Conservation (phyloP, 1,139 yeast genomes). For the Yamadazyma conglobata region DNA sequence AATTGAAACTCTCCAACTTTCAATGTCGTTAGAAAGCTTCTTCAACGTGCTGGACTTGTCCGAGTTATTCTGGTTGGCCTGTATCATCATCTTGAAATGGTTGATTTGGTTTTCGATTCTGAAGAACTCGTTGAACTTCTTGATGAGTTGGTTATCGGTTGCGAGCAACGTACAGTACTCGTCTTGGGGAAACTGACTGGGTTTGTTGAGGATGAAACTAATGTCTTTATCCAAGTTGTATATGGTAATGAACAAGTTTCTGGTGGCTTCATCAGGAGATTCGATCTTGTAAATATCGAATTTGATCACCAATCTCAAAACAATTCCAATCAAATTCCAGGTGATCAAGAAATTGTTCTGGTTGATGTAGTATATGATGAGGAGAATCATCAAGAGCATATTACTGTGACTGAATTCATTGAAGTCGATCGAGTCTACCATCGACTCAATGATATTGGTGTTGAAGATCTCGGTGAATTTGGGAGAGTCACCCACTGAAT, state of each 20-base stretch:
- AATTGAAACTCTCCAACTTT: slow-evolving; percentile 34
- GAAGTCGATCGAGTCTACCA: slow-evolving; percentile 34
- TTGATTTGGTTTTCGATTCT: slow-evolving; percentile 18
- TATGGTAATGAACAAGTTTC: slow-evolving; percentile 35
- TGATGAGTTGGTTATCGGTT: slow-evolving; percentile 4
- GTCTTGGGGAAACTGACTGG: slow-evolving; percentile 33
- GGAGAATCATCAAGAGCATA: slow-evolving; percentile 27
- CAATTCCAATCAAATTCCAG: slow-evolving; percentile 37
- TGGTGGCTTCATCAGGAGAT: slow-evolving; percentile 1
- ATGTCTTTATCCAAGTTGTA: slow-evolving; percentile 40
- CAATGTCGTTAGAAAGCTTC: slow-evolving; percentile 18
- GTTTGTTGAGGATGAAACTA: slow-evolving; percentile 29
- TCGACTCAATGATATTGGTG: slow-evolving; percentile 29
- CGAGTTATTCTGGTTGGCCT: neutral
- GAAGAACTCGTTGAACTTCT: slow-evolving; percentile 10
- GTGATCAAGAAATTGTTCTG: slow-evolving; percentile 25
- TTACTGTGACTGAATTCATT: slow-evolving; percentile 16
- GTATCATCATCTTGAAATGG: slow-evolving; percentile 6
- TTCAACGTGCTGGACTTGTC: slow-evolving; percentile 5
- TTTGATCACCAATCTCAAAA: slow-evolving; percentile 27
- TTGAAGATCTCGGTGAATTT: slow-evolving; percentile 29
- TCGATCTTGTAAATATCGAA: slow-evolving; percentile 21
- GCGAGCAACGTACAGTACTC: slow-evolving; percentile 7
- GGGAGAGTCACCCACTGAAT: slow-evolving; percentile 22
- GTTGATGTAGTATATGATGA: slow-evolving; percentile 30